Conservation (phyloP, 2,329 filamentous ascomycete genomes). For the Tolypocladium ovalisporum region DNA sequence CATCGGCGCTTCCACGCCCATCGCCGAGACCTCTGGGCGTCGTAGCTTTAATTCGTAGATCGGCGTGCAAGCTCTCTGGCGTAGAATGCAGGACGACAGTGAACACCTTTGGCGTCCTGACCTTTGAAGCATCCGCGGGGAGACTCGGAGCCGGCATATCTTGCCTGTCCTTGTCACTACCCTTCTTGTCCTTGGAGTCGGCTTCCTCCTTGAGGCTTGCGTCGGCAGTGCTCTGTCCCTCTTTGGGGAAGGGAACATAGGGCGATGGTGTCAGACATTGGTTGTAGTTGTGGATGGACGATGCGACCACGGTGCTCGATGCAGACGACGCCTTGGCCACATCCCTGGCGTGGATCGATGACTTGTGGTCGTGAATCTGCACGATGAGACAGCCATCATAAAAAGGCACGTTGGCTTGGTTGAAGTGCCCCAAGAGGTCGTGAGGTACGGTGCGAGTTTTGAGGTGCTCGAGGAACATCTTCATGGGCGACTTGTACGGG, state of each 20-base stretch:
- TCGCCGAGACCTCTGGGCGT: constrained; percentile 47
- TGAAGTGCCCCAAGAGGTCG: constrained; percentile 73
- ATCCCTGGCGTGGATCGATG: constrained; percentile 50
- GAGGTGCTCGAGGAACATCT: constrained; percentile 66
- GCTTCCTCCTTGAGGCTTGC: constrained; percentile 24
- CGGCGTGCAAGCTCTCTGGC: constrained; percentile 59
- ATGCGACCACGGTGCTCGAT: constrained; percentile 54
- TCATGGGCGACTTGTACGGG: constrained; percentile 87
- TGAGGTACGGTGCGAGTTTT: constrained; percentile 71
- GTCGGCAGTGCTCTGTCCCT: constrained; percentile 31
- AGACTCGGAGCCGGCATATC: constrained; percentile 43
- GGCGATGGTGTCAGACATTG: constrained; percentile 83
- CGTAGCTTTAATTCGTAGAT: constrained; percentile 64
- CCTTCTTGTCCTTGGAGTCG: constrained; percentile 13
- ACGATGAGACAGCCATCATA: constrained; percentile 96
- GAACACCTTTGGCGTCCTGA: constrained; percentile 51
- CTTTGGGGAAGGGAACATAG: constrained; percentile 63
- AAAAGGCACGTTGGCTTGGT: constrained; percentile 61
- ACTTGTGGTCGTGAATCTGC: constrained; percentile 81
- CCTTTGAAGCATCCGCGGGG: constrained; percentile 29
- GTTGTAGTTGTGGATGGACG: constrained; percentile 89
- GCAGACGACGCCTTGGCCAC: constrained; percentile 36
- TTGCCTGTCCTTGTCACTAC: constrained; percentile 42
- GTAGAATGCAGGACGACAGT: constrained; percentile 84
- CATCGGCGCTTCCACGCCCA: constrained; percentile 18